These are phyloP conservation scores for Persicaria maculosa DNA, from an alignment of 148 eudicot genomes.

Conservation along the genomic window DNA sequence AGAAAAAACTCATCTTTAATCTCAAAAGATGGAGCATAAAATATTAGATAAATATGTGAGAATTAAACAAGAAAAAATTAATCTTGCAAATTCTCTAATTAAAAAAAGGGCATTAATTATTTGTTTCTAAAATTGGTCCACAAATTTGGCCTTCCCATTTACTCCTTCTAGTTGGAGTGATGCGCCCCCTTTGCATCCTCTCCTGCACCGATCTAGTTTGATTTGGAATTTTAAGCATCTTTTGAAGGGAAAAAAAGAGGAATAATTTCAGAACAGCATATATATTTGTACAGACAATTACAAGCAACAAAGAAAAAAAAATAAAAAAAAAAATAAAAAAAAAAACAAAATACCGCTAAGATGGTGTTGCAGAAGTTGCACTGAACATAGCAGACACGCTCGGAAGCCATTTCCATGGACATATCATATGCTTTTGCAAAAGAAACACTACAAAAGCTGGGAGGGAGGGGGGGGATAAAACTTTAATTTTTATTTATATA, in stretches of 20 bases:
- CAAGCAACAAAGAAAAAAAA: not conserved
- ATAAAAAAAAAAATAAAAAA: not conserved
- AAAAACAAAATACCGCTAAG: conserved; percentile 53
- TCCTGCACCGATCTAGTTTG: conserved; percentile 6
- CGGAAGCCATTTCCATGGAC: conserved; percentile 59
- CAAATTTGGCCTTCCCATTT: not conserved
- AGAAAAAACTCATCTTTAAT: not conserved
- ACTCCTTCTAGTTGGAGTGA: not conserved
- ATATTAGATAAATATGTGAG: not conserved
- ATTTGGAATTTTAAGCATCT: not conserved
- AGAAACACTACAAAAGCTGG: not conserved
- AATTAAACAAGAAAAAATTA: not conserved
- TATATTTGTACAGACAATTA: not conserved
- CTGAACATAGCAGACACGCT: conserved; percentile 82
- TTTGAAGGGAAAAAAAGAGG: not conserved
- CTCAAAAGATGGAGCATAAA: not conserved
- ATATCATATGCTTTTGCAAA: conserved; percentile 17
- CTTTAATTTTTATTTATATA: not conserved
- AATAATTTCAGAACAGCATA: not conserved
- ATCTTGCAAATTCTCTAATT: not conserved
- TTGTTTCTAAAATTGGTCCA: conserved; percentile 9
- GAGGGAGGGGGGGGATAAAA: not conserved
- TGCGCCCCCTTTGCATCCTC: conserved; percentile 9
- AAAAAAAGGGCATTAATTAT: not conserved
- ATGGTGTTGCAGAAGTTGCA: conserved; percentile 95